phyloP scores from a whole-genome alignment of 129 eudicot genomes.

The Logfia minima region DNA sequence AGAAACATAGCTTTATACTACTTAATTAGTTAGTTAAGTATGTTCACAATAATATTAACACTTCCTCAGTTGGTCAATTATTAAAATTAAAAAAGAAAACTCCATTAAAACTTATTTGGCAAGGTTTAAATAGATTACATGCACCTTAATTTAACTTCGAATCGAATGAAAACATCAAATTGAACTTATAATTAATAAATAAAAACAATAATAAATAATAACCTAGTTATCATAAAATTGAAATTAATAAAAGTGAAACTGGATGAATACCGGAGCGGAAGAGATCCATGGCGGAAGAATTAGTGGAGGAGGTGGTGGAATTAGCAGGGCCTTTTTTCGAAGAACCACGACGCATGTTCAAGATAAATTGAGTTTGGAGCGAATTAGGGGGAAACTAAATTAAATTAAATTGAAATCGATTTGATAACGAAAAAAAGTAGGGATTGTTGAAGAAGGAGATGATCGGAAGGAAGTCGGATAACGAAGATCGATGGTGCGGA shows the following conservation, averaged over 20 bases:
- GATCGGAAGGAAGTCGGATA: conserved; percentile 18
- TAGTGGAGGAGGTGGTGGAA: conserved; percentile 47
- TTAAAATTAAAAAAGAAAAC: neutral
- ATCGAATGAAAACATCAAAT: conserved; percentile 19
- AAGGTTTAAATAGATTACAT: neutral
- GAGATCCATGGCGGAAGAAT: conserved; percentile 62
- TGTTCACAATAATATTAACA: too few species aligned
- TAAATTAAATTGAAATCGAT: neutral
- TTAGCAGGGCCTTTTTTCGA: conserved; percentile 53
- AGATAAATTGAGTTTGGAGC: conserved; percentile 11
- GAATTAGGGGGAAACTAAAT: conserved; percentile 21
- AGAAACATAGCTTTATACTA: neutral
- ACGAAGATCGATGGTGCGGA: conserved; percentile 2
- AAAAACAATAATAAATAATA: neutral
- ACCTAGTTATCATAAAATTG: conserved; percentile 2
- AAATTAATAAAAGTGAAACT: conserved; percentile 1
- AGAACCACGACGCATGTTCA: conserved; percentile 69
- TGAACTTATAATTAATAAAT: neutral
- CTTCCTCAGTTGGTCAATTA: too few species aligned
- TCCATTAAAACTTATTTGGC: neutral
- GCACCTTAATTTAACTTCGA: conserved; percentile 6
- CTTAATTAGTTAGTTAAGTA: too few species aligned
- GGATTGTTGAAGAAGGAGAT: conserved; percentile 8
- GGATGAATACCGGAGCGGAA: conserved; percentile 56
- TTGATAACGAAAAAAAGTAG: too few species aligned